These are phyloP conservation scores for Arthrinium phaeospermum DNA, from an alignment of 2,329 filamentous ascomycete genomes.

Conservation along the genomic window DNA sequence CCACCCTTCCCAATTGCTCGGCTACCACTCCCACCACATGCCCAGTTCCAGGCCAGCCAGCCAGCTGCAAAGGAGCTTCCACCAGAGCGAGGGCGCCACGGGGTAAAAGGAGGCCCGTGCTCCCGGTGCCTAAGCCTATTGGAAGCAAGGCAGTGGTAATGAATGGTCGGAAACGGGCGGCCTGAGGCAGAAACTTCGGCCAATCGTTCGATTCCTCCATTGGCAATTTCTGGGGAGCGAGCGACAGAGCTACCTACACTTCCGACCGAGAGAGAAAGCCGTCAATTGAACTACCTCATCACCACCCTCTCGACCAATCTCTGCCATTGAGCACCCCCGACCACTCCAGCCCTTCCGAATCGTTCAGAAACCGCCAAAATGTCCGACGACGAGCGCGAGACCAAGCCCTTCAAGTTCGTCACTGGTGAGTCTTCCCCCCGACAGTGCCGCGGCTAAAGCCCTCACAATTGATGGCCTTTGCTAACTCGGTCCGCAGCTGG, in stretches of 20 bases:
- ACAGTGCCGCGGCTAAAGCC: slow-evolving; percentile 38
- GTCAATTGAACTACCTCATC: slow-evolving; percentile 42
- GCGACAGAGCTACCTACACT: slow-evolving; percentile 15
- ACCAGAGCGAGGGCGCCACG: slow-evolving; percentile 4
- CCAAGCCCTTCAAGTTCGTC: slow-evolving; percentile 99
- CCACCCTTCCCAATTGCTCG: slow-evolving; percentile 7
- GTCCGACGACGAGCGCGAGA: slow-evolving; percentile 86
- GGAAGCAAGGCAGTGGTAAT: neutral
- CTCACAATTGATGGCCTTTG: slow-evolving; percentile 40
- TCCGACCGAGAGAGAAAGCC: slow-evolving; percentile 6
- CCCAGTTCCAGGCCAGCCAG: neutral
- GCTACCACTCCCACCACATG: neutral
- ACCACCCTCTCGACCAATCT: slow-evolving; percentile 31
- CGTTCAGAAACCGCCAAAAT: slow-evolving; percentile 67
- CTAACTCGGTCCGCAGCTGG: slow-evolving; percentile 31
- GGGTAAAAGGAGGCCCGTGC: neutral
- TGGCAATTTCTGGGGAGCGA: slow-evolving; percentile 22
- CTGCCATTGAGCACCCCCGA: slow-evolving; percentile 41
- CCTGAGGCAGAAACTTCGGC: slow-evolving; percentile 13
- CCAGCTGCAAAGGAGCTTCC: neutral
- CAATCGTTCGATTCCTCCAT: slow-evolving; percentile 14
- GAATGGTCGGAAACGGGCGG: neutral
- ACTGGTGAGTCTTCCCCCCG: slow-evolving; percentile 72
- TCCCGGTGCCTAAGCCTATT: slow-evolving; percentile 2
- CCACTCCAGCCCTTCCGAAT: slow-evolving; percentile 36